These are phyloP conservation scores for Taphrina wiesneri DNA, from an alignment of 1,139 yeast genomes.

Conservation along the genomic window DNA sequence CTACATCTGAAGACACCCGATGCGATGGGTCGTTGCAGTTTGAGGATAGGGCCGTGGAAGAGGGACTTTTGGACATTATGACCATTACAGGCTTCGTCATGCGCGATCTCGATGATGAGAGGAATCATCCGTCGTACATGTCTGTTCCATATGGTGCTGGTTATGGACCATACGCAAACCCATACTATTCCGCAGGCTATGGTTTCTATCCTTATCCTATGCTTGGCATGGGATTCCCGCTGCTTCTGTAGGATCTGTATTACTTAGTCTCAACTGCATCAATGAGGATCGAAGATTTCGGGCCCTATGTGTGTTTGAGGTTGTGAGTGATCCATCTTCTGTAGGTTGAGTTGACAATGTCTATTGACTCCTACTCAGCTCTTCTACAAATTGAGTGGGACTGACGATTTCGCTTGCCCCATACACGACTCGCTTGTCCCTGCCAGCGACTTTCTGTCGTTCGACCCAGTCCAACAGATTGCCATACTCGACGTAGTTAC, in stretches of 20 bases:
- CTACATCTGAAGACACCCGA: constrained; percentile 10
- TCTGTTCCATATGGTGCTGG: constrained; percentile 4
- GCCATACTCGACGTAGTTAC: constrained; percentile 89
- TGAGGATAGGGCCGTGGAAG: constrained; percentile 10
- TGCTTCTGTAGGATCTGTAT: not conserved
- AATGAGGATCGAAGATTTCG: too few relatives aligned
- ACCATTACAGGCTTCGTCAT: constrained; percentile 16
- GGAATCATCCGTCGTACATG: constrained; percentile 3
- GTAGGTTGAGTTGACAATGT: too few relatives aligned
- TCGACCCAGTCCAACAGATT: constrained; percentile 86
- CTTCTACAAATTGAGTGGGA: constrained; percentile 72
- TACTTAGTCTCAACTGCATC: not conserved
- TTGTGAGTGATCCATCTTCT: too few relatives aligned
- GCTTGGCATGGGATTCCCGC: constrained; percentile 9
- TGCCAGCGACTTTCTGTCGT: constrained; percentile 38
- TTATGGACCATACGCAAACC: constrained; percentile 16
- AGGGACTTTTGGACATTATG: constrained; percentile 17
- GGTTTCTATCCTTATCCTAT: constrained; percentile 12
- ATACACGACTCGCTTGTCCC: constrained; percentile 60
- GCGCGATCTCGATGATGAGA: constrained; percentile 13
- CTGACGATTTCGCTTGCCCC: constrained; percentile 84
- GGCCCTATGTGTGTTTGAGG: too few relatives aligned
- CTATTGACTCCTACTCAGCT: constrained; percentile 52
- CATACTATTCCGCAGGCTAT: constrained; percentile 2
- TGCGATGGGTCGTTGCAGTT: constrained; percentile 19